Evolutionary conservation across 805 yeast genomes (phyloP).

Genomic region (Pichia membranifaciens): DNA sequence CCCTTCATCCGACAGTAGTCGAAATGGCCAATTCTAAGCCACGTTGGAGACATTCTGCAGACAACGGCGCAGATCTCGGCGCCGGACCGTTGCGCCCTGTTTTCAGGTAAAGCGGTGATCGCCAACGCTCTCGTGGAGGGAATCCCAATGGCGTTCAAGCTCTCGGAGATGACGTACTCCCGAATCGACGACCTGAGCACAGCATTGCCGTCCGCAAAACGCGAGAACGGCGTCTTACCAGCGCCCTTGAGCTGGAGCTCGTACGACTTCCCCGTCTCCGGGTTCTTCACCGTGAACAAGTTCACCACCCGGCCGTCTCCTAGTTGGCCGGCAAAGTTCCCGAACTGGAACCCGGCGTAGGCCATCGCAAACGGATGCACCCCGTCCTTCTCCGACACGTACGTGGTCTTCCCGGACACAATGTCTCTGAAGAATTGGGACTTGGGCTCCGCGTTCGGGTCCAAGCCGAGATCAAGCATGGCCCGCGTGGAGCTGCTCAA

Average conservation of each 20-base stretch:
- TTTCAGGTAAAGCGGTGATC: constrained; percentile 63
- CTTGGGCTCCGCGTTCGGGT: constrained; percentile 30
- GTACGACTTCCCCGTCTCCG: constrained; percentile 35
- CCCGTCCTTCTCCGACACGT: constrained; percentile 27
- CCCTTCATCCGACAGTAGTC: constrained; percentile 74
- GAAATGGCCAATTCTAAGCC: constrained; percentile 87
- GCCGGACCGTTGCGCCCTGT: constrained; percentile 65
- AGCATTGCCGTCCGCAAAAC: constrained; percentile 97
- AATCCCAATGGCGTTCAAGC: constrained; percentile 70
- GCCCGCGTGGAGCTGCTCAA: constrained; percentile 58
- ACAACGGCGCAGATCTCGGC: constrained; percentile 83
- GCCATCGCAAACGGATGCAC: constrained; percentile 80
- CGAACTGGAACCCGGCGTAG: constrained; percentile 96
- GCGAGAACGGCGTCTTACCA: constrained; percentile 84
- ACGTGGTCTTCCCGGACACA: constrained; percentile 53
- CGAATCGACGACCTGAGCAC: constrained; percentile 82
- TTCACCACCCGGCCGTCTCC: constrained; percentile 94
- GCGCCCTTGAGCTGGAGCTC: constrained; percentile 88
- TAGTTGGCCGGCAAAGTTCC: constrained; percentile 92
- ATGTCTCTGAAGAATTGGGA: constrained; percentile 38
- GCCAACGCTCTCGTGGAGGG: constrained; percentile 85
- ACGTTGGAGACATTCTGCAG: constrained; percentile 72
- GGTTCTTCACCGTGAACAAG: constrained; percentile 60
- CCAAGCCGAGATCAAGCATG: constrained; percentile 55
- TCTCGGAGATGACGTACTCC: constrained; percentile 82